These are phyloP conservation scores for Kluyveromyces lactis DNA, from an alignment of 805 yeast genomes.

Conservation along the genomic window DNA sequence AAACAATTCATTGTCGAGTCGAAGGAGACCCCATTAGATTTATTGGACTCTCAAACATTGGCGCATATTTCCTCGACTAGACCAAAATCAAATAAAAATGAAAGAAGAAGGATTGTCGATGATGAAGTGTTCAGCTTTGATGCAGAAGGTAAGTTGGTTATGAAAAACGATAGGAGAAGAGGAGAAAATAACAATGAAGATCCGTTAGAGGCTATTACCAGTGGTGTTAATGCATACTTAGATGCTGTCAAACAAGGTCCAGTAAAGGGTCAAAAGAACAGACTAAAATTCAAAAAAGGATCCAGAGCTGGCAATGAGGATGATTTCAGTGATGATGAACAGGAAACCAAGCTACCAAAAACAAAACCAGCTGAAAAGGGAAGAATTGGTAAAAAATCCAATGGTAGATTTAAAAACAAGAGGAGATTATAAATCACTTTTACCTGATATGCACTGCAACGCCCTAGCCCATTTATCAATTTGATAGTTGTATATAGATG, in stretches of 20 bases:
- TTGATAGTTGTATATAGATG: too few relatives aligned
- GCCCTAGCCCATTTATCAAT: too few relatives aligned
- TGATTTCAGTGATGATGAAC: constrained; percentile 45
- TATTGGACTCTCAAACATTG: constrained; percentile 75
- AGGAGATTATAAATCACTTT: constrained; percentile 9
- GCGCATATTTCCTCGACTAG: constrained; percentile 84
- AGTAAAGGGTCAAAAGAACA: constrained; percentile 86
- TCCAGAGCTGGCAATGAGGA: constrained; percentile 43
- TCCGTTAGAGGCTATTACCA: constrained; percentile 36
- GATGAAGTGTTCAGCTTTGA: constrained; percentile 28
- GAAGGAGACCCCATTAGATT: constrained; percentile 74
- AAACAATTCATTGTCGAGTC: constrained; percentile 71
- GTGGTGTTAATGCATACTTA: constrained; percentile 82
- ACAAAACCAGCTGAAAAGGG: constrained; percentile 15
- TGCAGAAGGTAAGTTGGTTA: constrained; percentile 28
- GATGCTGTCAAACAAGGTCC: constrained; percentile 94
- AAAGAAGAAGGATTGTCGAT: constrained; percentile 29
- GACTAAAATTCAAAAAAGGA: constrained; percentile 74
- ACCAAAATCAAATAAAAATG: constrained; percentile 51
- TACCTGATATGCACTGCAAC: not conserved
- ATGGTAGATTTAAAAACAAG: constrained; percentile 24
- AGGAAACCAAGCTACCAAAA: constrained; percentile 25
- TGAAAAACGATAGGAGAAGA: constrained; percentile 26
- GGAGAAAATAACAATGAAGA: constrained; percentile 35
- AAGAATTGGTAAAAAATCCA: constrained; percentile 20